A percentile compares a stretch with the other conserved stretches of the same genome.
These are phyloP conservation scores for Amanita phalloides DNA, from an alignment of 768 basidiomycete genomes.

Conservation along the genomic window DNA sequence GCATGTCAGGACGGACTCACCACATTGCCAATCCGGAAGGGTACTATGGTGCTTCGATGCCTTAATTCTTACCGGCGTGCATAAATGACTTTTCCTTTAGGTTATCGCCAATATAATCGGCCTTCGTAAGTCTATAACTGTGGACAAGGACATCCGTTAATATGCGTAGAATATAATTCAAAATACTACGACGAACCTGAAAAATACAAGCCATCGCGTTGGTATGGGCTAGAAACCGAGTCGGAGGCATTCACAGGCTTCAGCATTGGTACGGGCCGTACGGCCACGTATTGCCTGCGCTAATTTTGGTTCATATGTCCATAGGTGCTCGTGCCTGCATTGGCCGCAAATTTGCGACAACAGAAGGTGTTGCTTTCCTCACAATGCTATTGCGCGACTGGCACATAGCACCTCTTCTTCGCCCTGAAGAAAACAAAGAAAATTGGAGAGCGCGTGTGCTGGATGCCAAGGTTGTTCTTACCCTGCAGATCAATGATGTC, in stretches of 20 bases:
- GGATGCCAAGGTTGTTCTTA: slow-evolving; percentile 24
- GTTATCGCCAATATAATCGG: slow-evolving; percentile 39
- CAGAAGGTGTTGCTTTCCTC: slow-evolving; percentile 43
- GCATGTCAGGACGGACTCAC: slow-evolving; percentile 26
- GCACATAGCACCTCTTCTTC: slow-evolving; percentile 35
- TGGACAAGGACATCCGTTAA: background rate
- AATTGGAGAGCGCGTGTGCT: slow-evolving; percentile 27
- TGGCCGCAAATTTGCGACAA: slow-evolving; percentile 44
- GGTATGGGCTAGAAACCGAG: slow-evolving; percentile 31
- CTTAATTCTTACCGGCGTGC: background rate
- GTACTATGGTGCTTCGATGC: slow-evolving; percentile 16
- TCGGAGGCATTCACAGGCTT: slow-evolving; percentile 36
- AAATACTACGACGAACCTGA: slow-evolving; percentile 28
- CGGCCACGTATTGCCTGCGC: no score
- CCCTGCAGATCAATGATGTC: slow-evolving; percentile 22
- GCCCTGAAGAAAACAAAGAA: slow-evolving; percentile 25
- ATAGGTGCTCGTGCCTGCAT: slow-evolving; percentile 42
- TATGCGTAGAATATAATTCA: slow-evolving; percentile 33
- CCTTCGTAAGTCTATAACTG: slow-evolving; percentile 25
- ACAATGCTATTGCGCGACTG: slow-evolving; percentile 41
- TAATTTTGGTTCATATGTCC: no score
- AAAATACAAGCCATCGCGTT: slow-evolving; percentile 38
- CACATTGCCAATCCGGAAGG: slow-evolving; percentile 27
- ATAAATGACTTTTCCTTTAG: slow-evolving; percentile 7
- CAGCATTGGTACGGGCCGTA: slow-evolving; percentile 35